These are phyloP conservation scores for Ceratobasidium sp. DNA, from an alignment of 1,284 basidiomycete genomes.

Conservation along the genomic window DNA sequence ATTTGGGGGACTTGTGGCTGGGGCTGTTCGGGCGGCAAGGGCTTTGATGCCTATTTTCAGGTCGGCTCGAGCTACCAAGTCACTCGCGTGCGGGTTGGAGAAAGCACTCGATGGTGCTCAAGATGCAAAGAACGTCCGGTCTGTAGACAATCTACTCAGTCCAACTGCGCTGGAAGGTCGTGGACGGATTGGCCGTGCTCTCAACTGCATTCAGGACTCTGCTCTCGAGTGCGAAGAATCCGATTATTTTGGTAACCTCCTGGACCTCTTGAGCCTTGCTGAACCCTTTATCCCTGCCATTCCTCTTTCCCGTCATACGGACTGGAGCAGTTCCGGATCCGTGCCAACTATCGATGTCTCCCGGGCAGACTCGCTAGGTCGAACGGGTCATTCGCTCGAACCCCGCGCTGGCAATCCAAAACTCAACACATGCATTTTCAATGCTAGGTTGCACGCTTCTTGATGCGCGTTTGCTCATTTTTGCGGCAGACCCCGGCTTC, in stretches of 20 bases:
- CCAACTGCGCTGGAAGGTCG: slow-evolving; percentile 17
- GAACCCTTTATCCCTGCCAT: not conserved
- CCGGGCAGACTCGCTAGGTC: too few species aligned
- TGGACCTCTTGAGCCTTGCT: slow-evolving; percentile 10
- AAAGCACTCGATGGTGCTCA: slow-evolving; percentile 7
- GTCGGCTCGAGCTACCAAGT: slow-evolving; percentile 15
- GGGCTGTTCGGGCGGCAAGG: slow-evolving; percentile 16
- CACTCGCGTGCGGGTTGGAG: slow-evolving; percentile 2
- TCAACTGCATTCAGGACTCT: slow-evolving; percentile 18
- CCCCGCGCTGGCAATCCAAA: too few species aligned
- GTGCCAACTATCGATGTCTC: not conserved
- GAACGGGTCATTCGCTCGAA: too few species aligned
- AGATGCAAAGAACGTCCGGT: slow-evolving; percentile 8
- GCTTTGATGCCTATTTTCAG: slow-evolving; percentile 9
- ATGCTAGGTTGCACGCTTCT: not conserved
- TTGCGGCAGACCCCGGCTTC: not conserved
- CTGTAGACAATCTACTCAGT: slow-evolving; percentile 15
- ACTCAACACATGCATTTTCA: too few species aligned
- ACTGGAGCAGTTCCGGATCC: not conserved
- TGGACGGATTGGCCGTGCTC: slow-evolving; percentile 11
- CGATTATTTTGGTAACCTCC: not conserved
- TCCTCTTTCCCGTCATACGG: not conserved
- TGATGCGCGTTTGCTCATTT: not conserved
- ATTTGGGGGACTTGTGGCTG: slow-evolving; percentile 18
- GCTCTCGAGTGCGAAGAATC: slow-evolving; percentile 3